Evolutionary conservation across 257 asterid genomes (phyloP).

Genomic region (Paraleonurus japonicus): DNA sequence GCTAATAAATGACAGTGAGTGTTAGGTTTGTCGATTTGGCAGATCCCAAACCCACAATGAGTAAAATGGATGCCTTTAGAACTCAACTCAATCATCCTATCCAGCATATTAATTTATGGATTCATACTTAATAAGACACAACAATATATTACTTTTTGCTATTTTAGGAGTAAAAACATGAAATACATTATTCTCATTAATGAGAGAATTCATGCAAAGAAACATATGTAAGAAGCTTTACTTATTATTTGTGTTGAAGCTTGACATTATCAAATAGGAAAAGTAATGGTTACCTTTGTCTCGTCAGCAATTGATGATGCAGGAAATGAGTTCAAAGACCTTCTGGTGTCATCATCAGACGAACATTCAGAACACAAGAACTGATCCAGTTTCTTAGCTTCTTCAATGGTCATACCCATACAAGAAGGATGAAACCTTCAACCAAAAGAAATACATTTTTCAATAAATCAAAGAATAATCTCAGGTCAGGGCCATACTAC

Average conservation of each 20-base stretch:
- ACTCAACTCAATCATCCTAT: background rate
- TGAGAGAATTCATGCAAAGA: background rate
- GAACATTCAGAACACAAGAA: conserved; percentile 83
- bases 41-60: no score
- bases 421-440: conserved; percentile 90
- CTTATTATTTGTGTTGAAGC: background rate
- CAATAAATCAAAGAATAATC: background rate
- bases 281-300: conserved; percentile 38
- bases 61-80: no score
- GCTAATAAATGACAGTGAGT: background rate
- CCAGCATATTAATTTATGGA: background rate
- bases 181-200: background rate
- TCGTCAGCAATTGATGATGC: conserved; percentile 51
- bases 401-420: conserved; percentile 85
- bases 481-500: background rate
- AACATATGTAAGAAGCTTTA: background rate
- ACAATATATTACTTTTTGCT: background rate
- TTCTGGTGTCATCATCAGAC: conserved; percentile 69
- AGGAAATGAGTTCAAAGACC: conserved; percentile 67
- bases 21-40: no score
- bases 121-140: no score
- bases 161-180: background rate
- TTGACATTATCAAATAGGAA: conserved; percentile 4
- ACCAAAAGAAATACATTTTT: conserved; percentile 4
- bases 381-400: conserved; percentile 76